Percentiles rank a stretch among this genome's conserved stretches.
These are phyloP conservation scores for Cryptosporidium bovis DNA, from an alignment of 169 alveolate genomes.

Conservation along the genomic window DNA sequence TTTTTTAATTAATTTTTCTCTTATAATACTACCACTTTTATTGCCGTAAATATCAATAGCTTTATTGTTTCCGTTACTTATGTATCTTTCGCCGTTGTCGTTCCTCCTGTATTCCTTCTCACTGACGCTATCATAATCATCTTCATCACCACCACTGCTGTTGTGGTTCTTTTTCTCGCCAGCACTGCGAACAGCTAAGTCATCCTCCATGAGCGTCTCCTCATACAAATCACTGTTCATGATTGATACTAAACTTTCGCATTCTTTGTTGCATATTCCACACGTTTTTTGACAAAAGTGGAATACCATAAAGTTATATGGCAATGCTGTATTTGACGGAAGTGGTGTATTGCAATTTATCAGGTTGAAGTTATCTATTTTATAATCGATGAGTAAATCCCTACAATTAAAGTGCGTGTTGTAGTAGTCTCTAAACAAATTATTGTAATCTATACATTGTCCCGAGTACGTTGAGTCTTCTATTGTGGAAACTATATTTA, in stretches of 20 bases:
- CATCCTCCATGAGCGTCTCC: slow-evolving; percentile 12
- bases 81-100: background rate
- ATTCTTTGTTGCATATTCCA: slow-evolving; percentile 54
- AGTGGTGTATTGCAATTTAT: slow-evolving; percentile 56
- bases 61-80: too few relatives aligned
- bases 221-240: slow-evolving; percentile 37
- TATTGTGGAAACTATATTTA: slow-evolving; percentile 30
- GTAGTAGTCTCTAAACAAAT: slow-evolving; percentile 27
- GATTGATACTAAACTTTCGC: slow-evolving; percentile 56
- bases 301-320: slow-evolving; percentile 23
- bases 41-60: too few relatives aligned
- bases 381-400: slow-evolving; percentile 23
- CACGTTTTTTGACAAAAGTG: slow-evolving; percentile 71
- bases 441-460: slow-evolving; percentile 53
- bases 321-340: slow-evolving; percentile 39
- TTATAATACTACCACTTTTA: background rate
- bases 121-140: too few relatives aligned
- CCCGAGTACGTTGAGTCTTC: slow-evolving; percentile 23
- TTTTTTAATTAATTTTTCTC: slow-evolving; percentile 26
- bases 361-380: background rate
- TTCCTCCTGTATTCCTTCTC: too few relatives aligned
- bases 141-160: too few relatives aligned
- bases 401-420: slow-evolving; percentile 35
- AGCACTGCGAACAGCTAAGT: background rate
- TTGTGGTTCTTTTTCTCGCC: background rate